Base-by-base conservation (phyloP, 345 rosid species). In the Eutrema japonicum region DNA sequence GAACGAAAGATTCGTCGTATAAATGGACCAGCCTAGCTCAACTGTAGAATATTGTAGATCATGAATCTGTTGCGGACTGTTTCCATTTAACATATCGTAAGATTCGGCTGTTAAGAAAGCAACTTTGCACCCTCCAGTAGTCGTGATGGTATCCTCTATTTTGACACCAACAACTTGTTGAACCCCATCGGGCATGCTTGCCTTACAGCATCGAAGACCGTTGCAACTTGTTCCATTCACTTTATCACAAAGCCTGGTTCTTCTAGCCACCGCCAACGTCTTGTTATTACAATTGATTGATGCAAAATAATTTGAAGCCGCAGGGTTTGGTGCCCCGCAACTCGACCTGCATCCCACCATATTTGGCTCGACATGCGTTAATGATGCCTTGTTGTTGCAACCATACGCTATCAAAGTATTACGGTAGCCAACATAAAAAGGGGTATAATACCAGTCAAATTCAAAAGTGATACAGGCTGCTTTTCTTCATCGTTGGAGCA, bases 131-230 rank as follows among this genome's bases (percentile, higher is more conserved):
- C 43, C 12, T 40, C 42, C 42, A 0, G 1, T 10, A 9, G 48
- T 10, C 13, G 32, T 30, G 12, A 22, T 37, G 12, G 6, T 10
- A 7, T 32, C 16, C 8, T 46, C 33, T n/a, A 33, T 60, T 27
- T 5, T 2, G 45, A 37, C 1, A 8, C 29, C 9, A 57, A 49
- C 6, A 5, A 43, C 38, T 0, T 13, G 66, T 26, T 41, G 49
- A 60, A 12, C n/a, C 2, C 6, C 32, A 0, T 59, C 5, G 0
- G 83, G 75, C 26, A 81, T 68, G 1, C 14, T 41, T 37, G 43
- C 49, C 22, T 64, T 0, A 38, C 88, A 84, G 32, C 85, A 84
- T 6, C 83, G 66, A 4, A 60, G 36, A 3, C 81, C 82, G 5
- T 72, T 14, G 60, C 83, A 82, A 1, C 7, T 26, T 41, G 37